Percentiles rank a stretch among this genome's conserved stretches.
phyloP scores from a whole-genome alignment of 495 filamentous ascomycete species.

The Penicillium diatomitis region DNA sequence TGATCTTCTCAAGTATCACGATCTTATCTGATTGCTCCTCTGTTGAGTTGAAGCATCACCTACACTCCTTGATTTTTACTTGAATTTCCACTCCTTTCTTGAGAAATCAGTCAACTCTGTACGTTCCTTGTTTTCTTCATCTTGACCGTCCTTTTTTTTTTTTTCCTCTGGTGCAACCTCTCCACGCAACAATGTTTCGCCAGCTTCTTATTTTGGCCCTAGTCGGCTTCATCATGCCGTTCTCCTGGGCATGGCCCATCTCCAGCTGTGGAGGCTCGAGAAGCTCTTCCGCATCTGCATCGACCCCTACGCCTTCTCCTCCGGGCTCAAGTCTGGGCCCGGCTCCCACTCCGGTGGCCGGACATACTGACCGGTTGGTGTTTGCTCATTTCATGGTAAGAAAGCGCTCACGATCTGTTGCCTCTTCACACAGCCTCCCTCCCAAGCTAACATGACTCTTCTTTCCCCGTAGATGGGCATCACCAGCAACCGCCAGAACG shows the following conservation, averaged over 20 bases:
- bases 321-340: too few relatives aligned
- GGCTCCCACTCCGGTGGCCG: not conserved
- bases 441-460: not conserved
- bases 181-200: constrained; percentile 7
- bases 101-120: too few relatives aligned
- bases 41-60: not conserved
- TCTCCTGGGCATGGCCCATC: constrained; percentile 2
- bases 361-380: constrained; percentile 30
- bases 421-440: not conserved
- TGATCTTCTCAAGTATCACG: not conserved
- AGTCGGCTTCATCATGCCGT: constrained; percentile 6
- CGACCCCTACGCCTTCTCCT: not conserved
- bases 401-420: not conserved
- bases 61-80: too few relatives aligned
- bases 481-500: constrained; percentile 35
- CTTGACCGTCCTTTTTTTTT: not conserved
- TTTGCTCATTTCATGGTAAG: constrained; percentile 55
- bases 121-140: not conserved
- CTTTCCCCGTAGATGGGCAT: constrained; percentile 39
- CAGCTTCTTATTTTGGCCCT: constrained; percentile 4
- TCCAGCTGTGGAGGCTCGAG: not conserved
- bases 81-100: too few relatives aligned
- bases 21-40: not conserved
- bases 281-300: not conserved
- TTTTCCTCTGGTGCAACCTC: not conserved